A percentile compares a stretch with the other conserved stretches of the same genome.
Evolutionary conservation across 208 protist species (phyloP).

Genomic region (Leptomonas pyrrhocoris): DNA sequence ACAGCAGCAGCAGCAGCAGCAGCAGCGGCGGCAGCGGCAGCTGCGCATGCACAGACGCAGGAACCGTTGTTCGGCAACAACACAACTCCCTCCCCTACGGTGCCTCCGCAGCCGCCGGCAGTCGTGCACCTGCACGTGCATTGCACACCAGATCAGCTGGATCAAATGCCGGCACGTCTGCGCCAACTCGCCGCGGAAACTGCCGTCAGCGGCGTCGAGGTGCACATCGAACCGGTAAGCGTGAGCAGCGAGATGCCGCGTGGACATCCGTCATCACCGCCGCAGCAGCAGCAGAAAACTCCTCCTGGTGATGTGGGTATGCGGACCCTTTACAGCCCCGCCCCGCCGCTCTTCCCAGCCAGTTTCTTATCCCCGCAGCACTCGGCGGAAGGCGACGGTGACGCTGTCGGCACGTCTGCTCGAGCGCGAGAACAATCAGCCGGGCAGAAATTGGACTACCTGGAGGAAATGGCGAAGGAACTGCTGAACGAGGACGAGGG

Average conservation of each 20-base stretch:
- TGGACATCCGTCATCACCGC: neutral
- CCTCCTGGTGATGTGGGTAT: neutral
- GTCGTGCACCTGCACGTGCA: slow-evolving; percentile 81
- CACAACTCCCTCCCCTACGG: neutral
- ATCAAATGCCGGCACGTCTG: slow-evolving; percentile 57
- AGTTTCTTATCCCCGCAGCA: neutral
- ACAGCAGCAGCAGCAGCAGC: neutral
- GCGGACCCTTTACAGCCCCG: slow-evolving; percentile 4
- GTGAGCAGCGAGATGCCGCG: neutral
- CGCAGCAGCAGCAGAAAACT: slow-evolving; percentile 1
- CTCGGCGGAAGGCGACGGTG: neutral
- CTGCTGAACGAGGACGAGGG: slow-evolving; percentile 14
- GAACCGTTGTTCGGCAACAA: neutral
- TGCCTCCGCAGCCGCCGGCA: slow-evolving; percentile 18
- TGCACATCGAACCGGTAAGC: slow-evolving; percentile 13
- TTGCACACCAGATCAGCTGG: slow-evolving; percentile 66
- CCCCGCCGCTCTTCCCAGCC: slow-evolving; percentile 10
- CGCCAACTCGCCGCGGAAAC: slow-evolving; percentile 42
- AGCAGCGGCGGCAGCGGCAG: neutral
- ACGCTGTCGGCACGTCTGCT: too few relatives aligned
- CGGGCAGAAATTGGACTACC: slow-evolving; percentile 13
- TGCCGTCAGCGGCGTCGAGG: slow-evolving; percentile 3
- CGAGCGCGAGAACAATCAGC: too few relatives aligned
- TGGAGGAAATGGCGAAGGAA: slow-evolving; percentile 38
- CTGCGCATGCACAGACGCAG: neutral